These are phyloP conservation scores for Lactuca sativa DNA, from an alignment of 129 eudicot species.

Conservation along the genomic window DNA sequence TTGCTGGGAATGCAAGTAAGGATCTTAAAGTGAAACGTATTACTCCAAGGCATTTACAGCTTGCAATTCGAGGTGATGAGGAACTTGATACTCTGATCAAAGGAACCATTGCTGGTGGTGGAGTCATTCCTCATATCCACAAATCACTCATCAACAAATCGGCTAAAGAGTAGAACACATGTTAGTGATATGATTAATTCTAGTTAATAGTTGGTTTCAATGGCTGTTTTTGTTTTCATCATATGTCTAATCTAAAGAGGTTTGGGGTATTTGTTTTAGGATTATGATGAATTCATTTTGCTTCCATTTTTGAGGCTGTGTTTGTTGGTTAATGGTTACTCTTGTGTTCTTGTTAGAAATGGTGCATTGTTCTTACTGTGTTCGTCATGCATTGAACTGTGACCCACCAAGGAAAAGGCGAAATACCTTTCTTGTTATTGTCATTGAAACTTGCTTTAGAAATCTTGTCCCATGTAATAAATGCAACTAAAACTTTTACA, in stretches of 20 bases:
- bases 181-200: not conserved
- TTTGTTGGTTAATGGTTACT: conserved; percentile 21
- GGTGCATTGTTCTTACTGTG: not conserved
- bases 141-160: conserved; percentile 54
- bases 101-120: conserved; percentile 50
- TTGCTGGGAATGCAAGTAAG: conserved; percentile 52
- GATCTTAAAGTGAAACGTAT: conserved; percentile 55
- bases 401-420: too few relatives aligned
- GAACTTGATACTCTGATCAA: conserved; percentile 50
- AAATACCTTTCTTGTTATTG: too few relatives aligned
- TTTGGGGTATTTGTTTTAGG: conserved; percentile 22
- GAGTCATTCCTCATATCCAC: conserved; percentile 51
- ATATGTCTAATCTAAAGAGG: conserved; percentile 17
- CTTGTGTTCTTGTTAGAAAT: conserved; percentile 1
- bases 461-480: too few relatives aligned
- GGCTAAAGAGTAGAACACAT: conserved; percentile 30
- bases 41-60: conserved; percentile 49
- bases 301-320: conserved; percentile 12
- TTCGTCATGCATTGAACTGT: not conserved
- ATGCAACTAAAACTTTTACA: too few relatives aligned
- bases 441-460: too few relatives aligned
- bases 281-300: conserved; percentile 5
- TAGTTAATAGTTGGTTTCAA: conserved; percentile 17
- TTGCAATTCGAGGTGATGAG: conserved; percentile 49
- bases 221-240: not conserved